A percentile compares a stretch with the other conserved stretches of the same genome.
Conservation (phyloP, 169 alveolate genomes). For the Miamiensis avidus region DNA sequence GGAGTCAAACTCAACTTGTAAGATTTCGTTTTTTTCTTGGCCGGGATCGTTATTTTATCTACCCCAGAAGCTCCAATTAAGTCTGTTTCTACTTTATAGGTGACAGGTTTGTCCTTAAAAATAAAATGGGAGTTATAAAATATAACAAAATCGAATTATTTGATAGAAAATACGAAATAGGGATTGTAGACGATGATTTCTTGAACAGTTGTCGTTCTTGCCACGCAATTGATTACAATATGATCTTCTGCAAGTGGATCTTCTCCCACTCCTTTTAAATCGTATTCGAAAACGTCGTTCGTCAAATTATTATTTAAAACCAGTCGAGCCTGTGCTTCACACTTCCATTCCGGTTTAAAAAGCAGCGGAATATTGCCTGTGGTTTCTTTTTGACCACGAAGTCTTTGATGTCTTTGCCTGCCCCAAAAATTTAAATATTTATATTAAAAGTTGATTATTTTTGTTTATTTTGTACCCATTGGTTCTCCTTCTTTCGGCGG, state of each 20-base stretch:
- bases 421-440: slow-evolving; percentile 23
- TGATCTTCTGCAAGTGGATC: slow-evolving; percentile 93
- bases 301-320: slow-evolving; percentile 81
- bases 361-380: slow-evolving; percentile 76
- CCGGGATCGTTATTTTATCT: slow-evolving; percentile 32
- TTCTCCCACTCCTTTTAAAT: slow-evolving; percentile 88
- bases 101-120: slow-evolving; percentile 59
- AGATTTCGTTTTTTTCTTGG: slow-evolving; percentile 23
- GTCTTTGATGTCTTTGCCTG: slow-evolving; percentile 21
- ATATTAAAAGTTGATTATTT: slow-evolving; percentile 41
- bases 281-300: slow-evolving; percentile 87
- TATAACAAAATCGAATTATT: too few relatives aligned
- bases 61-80: slow-evolving; percentile 51
- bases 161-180: not conserved
- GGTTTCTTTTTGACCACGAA: slow-evolving; percentile 69
- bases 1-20: slow-evolving; percentile 81
- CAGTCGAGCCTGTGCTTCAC: slow-evolving; percentile 75
- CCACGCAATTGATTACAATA: slow-evolving; percentile 83
- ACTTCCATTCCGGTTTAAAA: slow-evolving; percentile 87
- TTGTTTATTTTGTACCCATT: slow-evolving; percentile 22
- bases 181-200: slow-evolving; percentile 70
- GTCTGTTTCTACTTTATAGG: slow-evolving; percentile 88
- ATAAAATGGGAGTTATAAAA: too few relatives aligned
- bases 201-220: slow-evolving; percentile 81
- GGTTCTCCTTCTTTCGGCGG: not conserved